Percentiles rank a stretch among this genome's conserved stretches.
phyloP scores from a whole-genome alignment of 2,329 filamentous ascomycete species.

The Coccinonectria pachysandricola region DNA sequence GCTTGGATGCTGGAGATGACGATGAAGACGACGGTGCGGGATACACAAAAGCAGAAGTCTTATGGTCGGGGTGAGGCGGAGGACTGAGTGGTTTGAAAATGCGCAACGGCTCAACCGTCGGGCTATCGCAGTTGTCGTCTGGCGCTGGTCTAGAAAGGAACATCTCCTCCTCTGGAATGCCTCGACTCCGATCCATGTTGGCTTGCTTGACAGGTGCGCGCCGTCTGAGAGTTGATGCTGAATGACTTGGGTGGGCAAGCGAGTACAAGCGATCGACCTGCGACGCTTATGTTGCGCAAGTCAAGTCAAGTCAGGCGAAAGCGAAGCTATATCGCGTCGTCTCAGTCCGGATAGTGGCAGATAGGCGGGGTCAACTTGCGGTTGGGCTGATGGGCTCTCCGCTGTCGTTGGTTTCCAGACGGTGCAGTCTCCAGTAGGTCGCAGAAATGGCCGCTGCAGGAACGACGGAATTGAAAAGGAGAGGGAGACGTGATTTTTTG shows the following conservation, averaged over 20 bases:
- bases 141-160: constrained; percentile 56
- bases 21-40: constrained; percentile 35
- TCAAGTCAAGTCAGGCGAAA: too few species aligned
- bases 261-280: too few species aligned
- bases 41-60: constrained; percentile 34
- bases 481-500: too few species aligned
- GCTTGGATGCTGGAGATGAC: constrained; percentile 33
- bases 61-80: constrained; percentile 37
- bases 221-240: too few species aligned
- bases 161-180: constrained; percentile 70
- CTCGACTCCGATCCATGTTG: constrained; percentile 46
- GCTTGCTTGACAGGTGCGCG: too few species aligned
- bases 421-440: constrained; percentile 16
- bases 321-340: too few species aligned
- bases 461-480: constrained; percentile 7
- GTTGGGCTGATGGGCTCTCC: constrained; percentile 7
- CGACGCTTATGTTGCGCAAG: too few species aligned
- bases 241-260: too few species aligned
- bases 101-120: constrained; percentile 72
- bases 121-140: constrained; percentile 54
- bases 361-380: constrained; percentile 15
- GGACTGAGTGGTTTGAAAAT: constrained; percentile 72
- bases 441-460: constrained; percentile 21
- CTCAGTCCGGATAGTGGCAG: too few species aligned
- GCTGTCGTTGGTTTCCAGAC: constrained; percentile 7